Evolutionary conservation across 164 flowering plant genomes (phyloP).

Genomic region (Kingdonia uniflora): DNA sequence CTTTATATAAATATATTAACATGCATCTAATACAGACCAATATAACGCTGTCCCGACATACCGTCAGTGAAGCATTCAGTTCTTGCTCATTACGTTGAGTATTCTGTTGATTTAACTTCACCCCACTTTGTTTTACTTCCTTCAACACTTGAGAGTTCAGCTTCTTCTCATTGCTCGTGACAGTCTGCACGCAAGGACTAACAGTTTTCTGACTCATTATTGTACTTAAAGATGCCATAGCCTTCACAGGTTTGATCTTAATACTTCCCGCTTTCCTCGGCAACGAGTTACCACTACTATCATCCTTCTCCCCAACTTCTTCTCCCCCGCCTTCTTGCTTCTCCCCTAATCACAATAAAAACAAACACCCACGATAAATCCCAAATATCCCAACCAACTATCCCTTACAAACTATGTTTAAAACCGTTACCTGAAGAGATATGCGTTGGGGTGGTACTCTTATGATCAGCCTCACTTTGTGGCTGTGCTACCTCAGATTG

Average conservation of each 20-base stretch:
- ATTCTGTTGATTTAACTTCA: conserved; percentile 13
- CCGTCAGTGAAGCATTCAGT: conserved; percentile 39
- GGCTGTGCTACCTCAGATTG: conserved; percentile 13
- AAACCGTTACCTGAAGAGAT: background rate
- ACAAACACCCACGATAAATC: too few species aligned
- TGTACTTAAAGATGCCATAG: conserved; percentile 24
- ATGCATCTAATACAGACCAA: background rate
- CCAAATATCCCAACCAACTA: too few species aligned
- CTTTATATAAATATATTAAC: background rate
- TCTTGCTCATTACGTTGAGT: conserved; percentile 47
- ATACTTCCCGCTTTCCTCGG: conserved; percentile 55
- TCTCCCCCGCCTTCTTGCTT: conserved; percentile 31
- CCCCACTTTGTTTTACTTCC: conserved; percentile 18
- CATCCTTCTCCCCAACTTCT: conserved; percentile 52
- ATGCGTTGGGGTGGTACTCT: background rate
- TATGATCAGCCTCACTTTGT: conserved; percentile 44
- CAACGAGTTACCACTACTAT: conserved; percentile 35
- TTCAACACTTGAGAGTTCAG: conserved; percentile 6
- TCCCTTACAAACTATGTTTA: too few species aligned
- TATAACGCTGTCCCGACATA: conserved; percentile 9
- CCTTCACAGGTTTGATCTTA: conserved; percentile 60
- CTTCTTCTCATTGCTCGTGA: conserved; percentile 9
- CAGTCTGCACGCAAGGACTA: conserved; percentile 13
- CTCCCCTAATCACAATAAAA: conserved; percentile 13
- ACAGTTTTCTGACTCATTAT: conserved; percentile 15